Evolutionary conservation across 192 early-diverging fungal species (phyloP), one percentile per base, ranked within the genome.

Genomic region (Backusella sp.): DNA sequence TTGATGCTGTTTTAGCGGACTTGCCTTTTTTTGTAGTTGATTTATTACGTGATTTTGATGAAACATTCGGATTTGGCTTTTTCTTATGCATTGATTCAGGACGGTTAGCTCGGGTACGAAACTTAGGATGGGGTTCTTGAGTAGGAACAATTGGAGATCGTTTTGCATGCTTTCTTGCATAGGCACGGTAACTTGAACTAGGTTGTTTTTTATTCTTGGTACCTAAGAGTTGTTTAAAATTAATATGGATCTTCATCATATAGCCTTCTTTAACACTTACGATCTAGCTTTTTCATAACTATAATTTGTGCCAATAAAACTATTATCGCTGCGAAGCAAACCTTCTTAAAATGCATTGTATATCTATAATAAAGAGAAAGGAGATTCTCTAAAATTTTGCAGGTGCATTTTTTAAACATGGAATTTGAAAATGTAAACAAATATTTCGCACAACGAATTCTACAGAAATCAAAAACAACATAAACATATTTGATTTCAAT

Each of bases 341-440:
- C 56, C n/a, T 62, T 62, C 26, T 62, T 62, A 0, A 62, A 62
- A 62, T 26, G 12, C 56, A 62, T 62, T 28, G 26, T 62, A 62
- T 62, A 62, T 26, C 4, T 11, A 23, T 62, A 23, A 28, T 26
- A 28, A 62, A 62, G 56, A 62, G 12, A 28, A 62, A 23, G 26
- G 0, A 28, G 6, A 62, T 26, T 62, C 4, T 62, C 23, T 28
- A 62, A 62, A 62, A 4, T 23, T 14, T 26, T 1, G n/a, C 11
- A 62, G 7, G 3, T 14, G 7, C 26, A 62, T 62, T 62, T 49
- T 32, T 62, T 62, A 62, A 62, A 62, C 8, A 4, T 26, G 21
- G 23, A 62, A 62, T 62, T 62, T 62, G 56, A 14, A 28, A 62
- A 62, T 62, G 23, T 62, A 62, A 62, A 62, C 56, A 62, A 28